Conservation (phyloP, 1,284 basidiomycete genomes). For the Sporisorium graminicola region DNA sequence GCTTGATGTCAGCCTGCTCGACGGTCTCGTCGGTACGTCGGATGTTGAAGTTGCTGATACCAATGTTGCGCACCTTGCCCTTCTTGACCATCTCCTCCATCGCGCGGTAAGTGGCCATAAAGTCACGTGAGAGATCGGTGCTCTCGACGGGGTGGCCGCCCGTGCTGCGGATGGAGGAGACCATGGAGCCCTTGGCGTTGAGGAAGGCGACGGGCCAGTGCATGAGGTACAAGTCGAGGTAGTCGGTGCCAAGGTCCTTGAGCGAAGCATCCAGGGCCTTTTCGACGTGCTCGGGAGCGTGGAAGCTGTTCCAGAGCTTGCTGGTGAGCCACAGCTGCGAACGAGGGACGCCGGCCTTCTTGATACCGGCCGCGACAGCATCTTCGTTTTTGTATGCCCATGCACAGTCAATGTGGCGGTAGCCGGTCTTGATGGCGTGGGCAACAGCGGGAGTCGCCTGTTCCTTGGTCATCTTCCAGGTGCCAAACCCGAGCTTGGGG, state of each 20-base stretch:
- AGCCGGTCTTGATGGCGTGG: conserved; percentile 61
- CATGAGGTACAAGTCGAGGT: conserved; percentile 86
- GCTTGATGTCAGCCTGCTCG: conserved; percentile 50
- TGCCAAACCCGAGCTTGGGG: conserved; percentile 62
- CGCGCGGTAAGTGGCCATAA: conserved; percentile 58
- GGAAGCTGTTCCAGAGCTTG: conserved; percentile 83
- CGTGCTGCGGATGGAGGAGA: conserved; percentile 54
- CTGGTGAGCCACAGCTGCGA: conserved; percentile 85
- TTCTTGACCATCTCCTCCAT: conserved; percentile 67
- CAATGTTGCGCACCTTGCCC: conserved; percentile 72
- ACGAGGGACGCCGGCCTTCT: conserved; percentile 79
- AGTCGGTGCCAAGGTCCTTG: conserved; percentile 78
- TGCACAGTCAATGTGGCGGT: conserved; percentile 61
- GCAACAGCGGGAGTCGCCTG: conserved; percentile 73
- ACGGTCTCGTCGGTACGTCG: conserved; percentile 54
- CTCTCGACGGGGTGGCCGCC: conserved; percentile 76
- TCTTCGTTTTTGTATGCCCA: conserved; percentile 78
- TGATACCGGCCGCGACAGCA: conserved; percentile 84
- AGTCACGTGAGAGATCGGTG: conserved; percentile 72
- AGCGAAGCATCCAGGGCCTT: conserved; percentile 79
- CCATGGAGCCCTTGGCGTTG: conserved; percentile 58
- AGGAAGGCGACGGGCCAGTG: conserved; percentile 75
- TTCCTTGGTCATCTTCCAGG: conserved; percentile 61
- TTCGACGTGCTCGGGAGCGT: conserved; percentile 71
- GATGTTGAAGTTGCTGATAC: conserved; percentile 73